Conservation (phyloP, 2,329 filamentous ascomycete species). For the Aspergillus eucalypticola region DNA sequence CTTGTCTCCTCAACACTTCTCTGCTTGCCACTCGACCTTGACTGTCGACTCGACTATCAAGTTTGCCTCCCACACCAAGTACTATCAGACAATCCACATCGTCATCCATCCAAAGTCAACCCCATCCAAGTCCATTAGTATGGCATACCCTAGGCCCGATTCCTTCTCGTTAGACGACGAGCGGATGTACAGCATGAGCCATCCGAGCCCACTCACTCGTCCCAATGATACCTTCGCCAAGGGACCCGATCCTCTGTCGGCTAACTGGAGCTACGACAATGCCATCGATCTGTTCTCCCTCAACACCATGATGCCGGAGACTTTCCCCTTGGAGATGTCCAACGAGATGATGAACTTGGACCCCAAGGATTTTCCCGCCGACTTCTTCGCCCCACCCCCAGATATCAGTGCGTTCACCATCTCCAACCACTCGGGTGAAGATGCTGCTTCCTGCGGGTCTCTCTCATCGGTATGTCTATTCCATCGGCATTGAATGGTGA, state of each 20-base stretch:
- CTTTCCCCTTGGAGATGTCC: conserved; percentile 32
- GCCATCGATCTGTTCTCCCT: conserved; percentile 37
- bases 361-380: conserved; percentile 32
- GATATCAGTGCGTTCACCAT: conserved; percentile 36
- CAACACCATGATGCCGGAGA: conserved; percentile 33
- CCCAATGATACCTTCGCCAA: conserved; percentile 17
- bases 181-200: conserved; percentile 16
- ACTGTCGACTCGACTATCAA: neutral
- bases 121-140: conserved; percentile 5
- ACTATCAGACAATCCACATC: neutral
- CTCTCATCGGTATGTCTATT: conserved; percentile 23
- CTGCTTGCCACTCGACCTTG: conserved; percentile 2
- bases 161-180: conserved; percentile 17
- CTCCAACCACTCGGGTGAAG: conserved; percentile 31
- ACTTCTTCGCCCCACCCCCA: conserved; percentile 31
- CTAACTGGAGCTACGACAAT: conserved; percentile 39
- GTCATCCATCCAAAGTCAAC: neutral
- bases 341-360: conserved; percentile 31
- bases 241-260: conserved; percentile 35
- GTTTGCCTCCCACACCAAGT: neutral
- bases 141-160: conserved; percentile 15
- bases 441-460: conserved; percentile 27
- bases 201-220: conserved; percentile 14
- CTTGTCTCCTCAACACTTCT: neutral
- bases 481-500: no score